A percentile compares a stretch with the other conserved stretches of the same genome.
These are phyloP conservation scores for Tephrocybe sp. DNA, from an alignment of 768 basidiomycete species.

Conservation along the genomic window DNA sequence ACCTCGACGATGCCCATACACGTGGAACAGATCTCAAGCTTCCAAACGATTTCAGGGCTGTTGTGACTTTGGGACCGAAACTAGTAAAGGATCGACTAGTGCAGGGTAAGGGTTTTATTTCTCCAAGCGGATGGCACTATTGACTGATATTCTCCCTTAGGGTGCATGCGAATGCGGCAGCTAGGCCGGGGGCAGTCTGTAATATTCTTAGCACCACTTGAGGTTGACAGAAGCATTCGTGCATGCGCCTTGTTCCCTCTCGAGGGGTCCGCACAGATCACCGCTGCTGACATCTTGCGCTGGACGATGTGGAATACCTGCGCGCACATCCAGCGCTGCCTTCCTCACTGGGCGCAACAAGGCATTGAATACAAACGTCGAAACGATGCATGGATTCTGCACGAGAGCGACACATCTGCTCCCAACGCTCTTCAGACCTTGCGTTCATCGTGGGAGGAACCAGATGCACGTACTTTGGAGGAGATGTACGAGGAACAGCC, in stretches of 20 bases:
- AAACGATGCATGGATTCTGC: constrained; percentile 17
- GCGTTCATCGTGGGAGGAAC: constrained; percentile 34
- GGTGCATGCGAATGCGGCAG: constrained; percentile 55
- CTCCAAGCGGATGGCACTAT: not conserved
- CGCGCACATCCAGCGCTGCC: constrained; percentile 35
- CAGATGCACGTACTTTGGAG: constrained; percentile 35
- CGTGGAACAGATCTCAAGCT: constrained; percentile 55
- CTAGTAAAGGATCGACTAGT: constrained; percentile 51
- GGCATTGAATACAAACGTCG: constrained; percentile 29
- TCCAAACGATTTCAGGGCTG: constrained; percentile 39
- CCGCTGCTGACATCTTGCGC: constrained; percentile 31
- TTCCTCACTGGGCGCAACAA: constrained; percentile 44
- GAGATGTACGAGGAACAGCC: constrained; percentile 32
- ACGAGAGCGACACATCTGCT: constrained; percentile 2
- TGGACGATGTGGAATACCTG: constrained; percentile 50
- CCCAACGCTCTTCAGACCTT: constrained; percentile 15
- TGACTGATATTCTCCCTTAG: constrained; percentile 24
- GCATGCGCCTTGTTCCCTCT: constrained; percentile 30
- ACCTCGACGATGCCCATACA: constrained; percentile 55
- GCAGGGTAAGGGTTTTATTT: constrained; percentile 37
- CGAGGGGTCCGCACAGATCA: not conserved
- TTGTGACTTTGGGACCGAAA: constrained; percentile 49
- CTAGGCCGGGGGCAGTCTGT: constrained; percentile 47
- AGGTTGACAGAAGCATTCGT: constrained; percentile 39
- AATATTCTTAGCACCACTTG: constrained; percentile 45